A percentile compares a stretch with the other conserved stretches of the same genome.
Evolutionary conservation across 192 early-diverging fungal species (phyloP).

Genomic region (Linnemannia exigua): DNA sequence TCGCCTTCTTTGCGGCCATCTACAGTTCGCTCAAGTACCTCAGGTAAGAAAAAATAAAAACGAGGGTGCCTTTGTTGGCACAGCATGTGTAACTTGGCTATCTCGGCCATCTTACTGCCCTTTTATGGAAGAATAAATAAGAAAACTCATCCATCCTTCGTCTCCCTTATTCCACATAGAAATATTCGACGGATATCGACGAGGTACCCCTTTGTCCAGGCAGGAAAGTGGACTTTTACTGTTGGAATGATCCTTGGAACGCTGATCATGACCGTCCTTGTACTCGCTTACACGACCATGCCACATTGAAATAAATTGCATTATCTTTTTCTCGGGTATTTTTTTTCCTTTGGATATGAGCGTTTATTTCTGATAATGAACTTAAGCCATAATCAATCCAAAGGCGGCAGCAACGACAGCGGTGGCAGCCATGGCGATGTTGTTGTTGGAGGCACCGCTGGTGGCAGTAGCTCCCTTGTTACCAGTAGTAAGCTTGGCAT

Average conservation of each 20-base stretch:
- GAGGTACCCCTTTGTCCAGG: constrained; percentile 47
- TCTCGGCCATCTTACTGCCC: neutral
- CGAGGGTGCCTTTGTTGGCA: neutral
- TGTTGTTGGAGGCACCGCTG: constrained; percentile 22
- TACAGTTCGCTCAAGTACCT: constrained; percentile 45
- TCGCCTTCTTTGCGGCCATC: constrained; percentile 21
- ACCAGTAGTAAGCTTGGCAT: constrained; percentile 19
- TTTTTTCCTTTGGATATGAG: neutral
- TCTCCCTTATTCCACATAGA: constrained; percentile 5
- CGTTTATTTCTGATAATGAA: neutral
- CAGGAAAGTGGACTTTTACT: constrained; percentile 50
- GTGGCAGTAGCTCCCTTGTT: neutral
- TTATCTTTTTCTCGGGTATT: neutral
- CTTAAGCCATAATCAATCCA: constrained; percentile 31
- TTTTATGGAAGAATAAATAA: too few species aligned
- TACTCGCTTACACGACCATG: constrained; percentile 29
- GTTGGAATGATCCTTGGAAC: constrained; percentile 44
- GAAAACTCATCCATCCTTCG: neutral
- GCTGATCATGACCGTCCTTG: constrained; percentile 34
- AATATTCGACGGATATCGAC: constrained; percentile 54
- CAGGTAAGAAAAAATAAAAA: constrained; percentile 23
- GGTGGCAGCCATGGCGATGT: constrained; percentile 31
- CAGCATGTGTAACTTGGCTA: neutral
- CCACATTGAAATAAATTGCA: neutral
- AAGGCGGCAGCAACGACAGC: constrained; percentile 28